Evolutionary conservation across 1,284 basidiomycete genomes (phyloP).

Genomic region (Butyriboletus appendiculatus): DNA sequence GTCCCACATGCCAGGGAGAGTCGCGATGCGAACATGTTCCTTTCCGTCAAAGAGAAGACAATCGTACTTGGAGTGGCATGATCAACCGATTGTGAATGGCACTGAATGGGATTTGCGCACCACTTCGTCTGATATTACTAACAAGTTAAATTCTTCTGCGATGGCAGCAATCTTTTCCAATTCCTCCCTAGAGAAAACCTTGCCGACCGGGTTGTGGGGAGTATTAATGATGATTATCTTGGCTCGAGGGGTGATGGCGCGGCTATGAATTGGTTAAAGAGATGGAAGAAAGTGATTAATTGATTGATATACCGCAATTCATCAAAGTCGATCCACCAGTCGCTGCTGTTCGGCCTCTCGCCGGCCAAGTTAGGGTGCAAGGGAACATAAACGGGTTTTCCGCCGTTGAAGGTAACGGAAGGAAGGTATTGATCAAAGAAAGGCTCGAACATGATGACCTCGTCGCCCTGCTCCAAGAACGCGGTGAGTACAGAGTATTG

Average conservation of each 20-base stretch:
- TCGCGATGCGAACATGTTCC: slow-evolving; percentile 91
- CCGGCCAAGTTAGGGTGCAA: slow-evolving; percentile 78
- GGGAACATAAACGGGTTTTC: slow-evolving; percentile 92
- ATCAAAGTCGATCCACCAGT: slow-evolving; percentile 87
- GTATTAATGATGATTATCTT: slow-evolving; percentile 96
- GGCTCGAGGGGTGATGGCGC: slow-evolving; percentile 81
- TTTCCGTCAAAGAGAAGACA: slow-evolving; percentile 88
- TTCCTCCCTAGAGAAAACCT: slow-evolving; percentile 88
- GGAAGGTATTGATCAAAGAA: slow-evolving; percentile 98
- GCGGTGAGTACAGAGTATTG: slow-evolving; percentile 91
- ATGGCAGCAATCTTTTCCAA: slow-evolving; percentile 83
- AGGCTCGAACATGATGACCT: slow-evolving; percentile 98
- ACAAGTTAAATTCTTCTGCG: slow-evolving; percentile 89
- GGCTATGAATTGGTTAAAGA: slow-evolving; percentile 40
- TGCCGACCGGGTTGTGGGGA: slow-evolving; percentile 95
- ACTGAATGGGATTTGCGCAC: slow-evolving; percentile 49
- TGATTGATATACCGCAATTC: slow-evolving; percentile 67
- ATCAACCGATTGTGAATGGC: slow-evolving; percentile 1
- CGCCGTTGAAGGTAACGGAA: slow-evolving; percentile 91
- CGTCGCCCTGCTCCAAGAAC: slow-evolving; percentile 88
- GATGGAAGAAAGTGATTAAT: not conserved
- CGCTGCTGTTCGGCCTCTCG: slow-evolving; percentile 63
- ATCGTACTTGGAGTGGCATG: slow-evolving; percentile 69
- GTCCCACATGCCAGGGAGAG: slow-evolving; percentile 98
- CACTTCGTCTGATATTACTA: slow-evolving; percentile 97